Conservation (phyloP, 306 rosid species). For the Quillaja saponaria region DNA sequence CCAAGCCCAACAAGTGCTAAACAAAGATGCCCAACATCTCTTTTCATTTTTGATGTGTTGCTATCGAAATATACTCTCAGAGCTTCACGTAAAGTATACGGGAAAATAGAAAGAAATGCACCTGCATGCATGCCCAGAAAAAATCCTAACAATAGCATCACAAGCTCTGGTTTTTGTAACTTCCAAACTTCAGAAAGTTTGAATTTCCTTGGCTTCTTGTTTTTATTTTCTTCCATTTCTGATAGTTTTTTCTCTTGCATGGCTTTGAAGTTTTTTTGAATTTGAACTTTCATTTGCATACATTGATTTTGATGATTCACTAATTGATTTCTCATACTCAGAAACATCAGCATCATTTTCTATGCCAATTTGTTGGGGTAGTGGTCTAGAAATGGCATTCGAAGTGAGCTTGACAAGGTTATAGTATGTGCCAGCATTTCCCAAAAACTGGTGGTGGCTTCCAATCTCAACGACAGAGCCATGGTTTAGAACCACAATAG, state of each 20-base stretch:
- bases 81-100: slow-evolving; percentile 62
- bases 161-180: slow-evolving; percentile 66
- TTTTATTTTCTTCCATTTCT: slow-evolving; percentile 40
- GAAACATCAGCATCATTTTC: slow-evolving; percentile 35
- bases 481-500: slow-evolving; percentile 72
- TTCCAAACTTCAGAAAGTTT: slow-evolving; percentile 63
- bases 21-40: slow-evolving; percentile 57
- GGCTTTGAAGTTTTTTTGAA: slow-evolving; percentile 26
- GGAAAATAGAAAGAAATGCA: slow-evolving; percentile 73
- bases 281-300: slow-evolving; percentile 15
- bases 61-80: slow-evolving; percentile 56
- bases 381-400: slow-evolving; percentile 46
- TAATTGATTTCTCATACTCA: slow-evolving; percentile 31
- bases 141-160: slow-evolving; percentile 57
- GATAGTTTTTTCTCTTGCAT: slow-evolving; percentile 31
- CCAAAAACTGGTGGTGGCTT: slow-evolving; percentile 72
- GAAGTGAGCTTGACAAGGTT: slow-evolving; percentile 80
- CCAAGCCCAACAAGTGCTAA: slow-evolving; percentile 72
- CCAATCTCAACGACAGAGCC: slow-evolving; percentile 80
- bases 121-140: slow-evolving; percentile 75
- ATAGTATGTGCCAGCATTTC: slow-evolving; percentile 61
- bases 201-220: slow-evolving; percentile 38
- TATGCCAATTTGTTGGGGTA: slow-evolving; percentile 25
- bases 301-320: slow-evolving; percentile 41
- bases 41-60: slow-evolving; percentile 41